Percentiles rank a stretch among this genome's conserved stretches.
These are phyloP conservation scores for Chaetomidium leptoderma DNA, from an alignment of 495 filamentous ascomycete genomes.

Conservation along the genomic window DNA sequence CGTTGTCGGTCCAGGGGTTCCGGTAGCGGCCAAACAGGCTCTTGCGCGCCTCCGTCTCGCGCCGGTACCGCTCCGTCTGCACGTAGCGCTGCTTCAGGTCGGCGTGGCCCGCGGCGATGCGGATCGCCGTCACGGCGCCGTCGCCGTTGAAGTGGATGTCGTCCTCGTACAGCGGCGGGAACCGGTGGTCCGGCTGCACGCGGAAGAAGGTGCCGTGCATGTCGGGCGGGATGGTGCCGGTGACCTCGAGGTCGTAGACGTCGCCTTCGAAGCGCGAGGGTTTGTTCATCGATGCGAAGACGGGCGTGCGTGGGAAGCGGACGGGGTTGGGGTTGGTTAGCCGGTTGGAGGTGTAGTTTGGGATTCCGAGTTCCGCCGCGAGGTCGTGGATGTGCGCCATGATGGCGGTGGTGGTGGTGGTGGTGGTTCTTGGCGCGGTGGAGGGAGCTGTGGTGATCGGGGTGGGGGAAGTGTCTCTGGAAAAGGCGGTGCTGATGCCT, in stretches of 20 bases:
- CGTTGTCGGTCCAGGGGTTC: slow-evolving; percentile 53
- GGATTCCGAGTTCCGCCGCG: slow-evolving; percentile 34
- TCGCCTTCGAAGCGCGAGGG: slow-evolving; percentile 47
- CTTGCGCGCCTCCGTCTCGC: slow-evolving; percentile 39
- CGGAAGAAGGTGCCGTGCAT: slow-evolving; percentile 55
- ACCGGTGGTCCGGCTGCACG: slow-evolving; percentile 48
- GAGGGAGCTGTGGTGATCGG: neutral
- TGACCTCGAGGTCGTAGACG: slow-evolving; percentile 47
- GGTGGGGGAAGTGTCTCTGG: neutral
- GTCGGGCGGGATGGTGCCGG: slow-evolving; percentile 46
- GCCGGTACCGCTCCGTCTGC: slow-evolving; percentile 45
- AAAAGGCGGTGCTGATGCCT: no score
- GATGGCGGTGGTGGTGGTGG: neutral
- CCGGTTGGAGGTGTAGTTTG: slow-evolving; percentile 35
- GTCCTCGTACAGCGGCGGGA: slow-evolving; percentile 52
- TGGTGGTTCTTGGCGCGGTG: neutral
- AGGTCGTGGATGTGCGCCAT: slow-evolving; percentile 48
- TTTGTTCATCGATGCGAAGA: slow-evolving; percentile 47
- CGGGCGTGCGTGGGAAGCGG: slow-evolving; percentile 45
- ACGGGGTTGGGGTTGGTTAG: slow-evolving; percentile 34
- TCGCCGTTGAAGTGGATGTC: slow-evolving; percentile 50
- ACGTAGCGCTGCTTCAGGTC: slow-evolving; percentile 53
- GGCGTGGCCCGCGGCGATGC: slow-evolving; percentile 46
- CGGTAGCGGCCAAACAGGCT: slow-evolving; percentile 51
- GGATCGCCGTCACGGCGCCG: slow-evolving; percentile 49